Conservation (phyloP, 768 basidiomycete genomes). For the Kwoniella pini region DNA sequence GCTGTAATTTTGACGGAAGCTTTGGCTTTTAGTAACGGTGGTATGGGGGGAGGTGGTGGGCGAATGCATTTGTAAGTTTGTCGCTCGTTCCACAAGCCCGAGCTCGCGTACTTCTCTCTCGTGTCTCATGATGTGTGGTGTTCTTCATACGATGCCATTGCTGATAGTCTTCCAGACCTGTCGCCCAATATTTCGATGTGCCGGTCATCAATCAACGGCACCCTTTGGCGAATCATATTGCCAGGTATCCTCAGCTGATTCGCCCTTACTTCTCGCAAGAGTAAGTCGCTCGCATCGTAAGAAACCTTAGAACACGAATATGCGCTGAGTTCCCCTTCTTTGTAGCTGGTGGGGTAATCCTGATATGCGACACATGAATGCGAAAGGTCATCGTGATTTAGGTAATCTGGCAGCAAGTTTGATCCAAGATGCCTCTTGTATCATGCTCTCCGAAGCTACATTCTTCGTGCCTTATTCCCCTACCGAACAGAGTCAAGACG, state of each 20-base stretch:
- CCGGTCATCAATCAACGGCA: slow-evolving; percentile 51
- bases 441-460: slow-evolving; percentile 31
- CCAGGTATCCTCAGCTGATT: slow-evolving; percentile 46
- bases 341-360: slow-evolving; percentile 51
- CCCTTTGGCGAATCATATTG: slow-evolving; percentile 49
- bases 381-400: slow-evolving; percentile 49
- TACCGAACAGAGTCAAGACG: neutral
- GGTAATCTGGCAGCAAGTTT: slow-evolving; percentile 46
- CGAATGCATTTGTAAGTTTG: slow-evolving; percentile 44
- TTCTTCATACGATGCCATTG: neutral
- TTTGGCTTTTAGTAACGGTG: slow-evolving; percentile 46
- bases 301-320: neutral
- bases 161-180: slow-evolving; percentile 31
- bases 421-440: slow-evolving; percentile 44
- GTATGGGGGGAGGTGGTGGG: slow-evolving; percentile 52
- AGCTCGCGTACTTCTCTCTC: no score
- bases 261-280: slow-evolving; percentile 50
- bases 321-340: neutral
- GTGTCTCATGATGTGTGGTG: no score
- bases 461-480: slow-evolving; percentile 22
- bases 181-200: slow-evolving; percentile 53
- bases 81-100: neutral
- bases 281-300: slow-evolving; percentile 20
- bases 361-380: slow-evolving; percentile 51
- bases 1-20: slow-evolving; percentile 53